A percentile compares a stretch with the other conserved stretches of the same genome.
These are phyloP conservation scores for Astrothelium macrocarpum DNA, from an alignment of 495 filamentous ascomycete species.

Conservation along the genomic window DNA sequence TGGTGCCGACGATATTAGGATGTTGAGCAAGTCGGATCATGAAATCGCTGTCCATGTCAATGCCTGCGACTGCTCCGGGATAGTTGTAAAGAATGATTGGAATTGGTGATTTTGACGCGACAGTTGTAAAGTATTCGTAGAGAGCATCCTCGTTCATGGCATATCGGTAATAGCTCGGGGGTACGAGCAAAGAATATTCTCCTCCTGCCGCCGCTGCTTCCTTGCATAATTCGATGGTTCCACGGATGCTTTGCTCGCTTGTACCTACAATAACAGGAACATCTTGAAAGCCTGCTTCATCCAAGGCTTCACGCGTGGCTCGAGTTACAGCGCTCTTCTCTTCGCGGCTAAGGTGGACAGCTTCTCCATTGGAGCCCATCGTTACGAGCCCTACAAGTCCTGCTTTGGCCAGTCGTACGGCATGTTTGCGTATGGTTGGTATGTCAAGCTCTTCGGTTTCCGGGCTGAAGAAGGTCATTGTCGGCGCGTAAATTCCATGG, in stretches of 20 bases:
- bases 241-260: slow-evolving; percentile 66
- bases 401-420: slow-evolving; percentile 67
- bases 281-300: slow-evolving; percentile 65
- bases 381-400: slow-evolving; percentile 77
- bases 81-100: slow-evolving; percentile 88
- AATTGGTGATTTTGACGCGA: slow-evolving; percentile 65
- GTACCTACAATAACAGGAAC: slow-evolving; percentile 75
- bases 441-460: slow-evolving; percentile 77
- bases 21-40: slow-evolving; percentile 72
- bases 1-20: slow-evolving; percentile 77
- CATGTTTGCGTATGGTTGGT: slow-evolving; percentile 66
- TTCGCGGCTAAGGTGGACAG: slow-evolving; percentile 65
- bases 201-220: slow-evolving; percentile 60
- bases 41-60: slow-evolving; percentile 86
- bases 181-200: slow-evolving; percentile 68
- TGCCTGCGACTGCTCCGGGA: slow-evolving; percentile 79
- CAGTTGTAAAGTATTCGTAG: slow-evolving; percentile 63
- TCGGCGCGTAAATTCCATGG: slow-evolving; percentile 80
- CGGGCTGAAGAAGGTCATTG: slow-evolving; percentile 82
- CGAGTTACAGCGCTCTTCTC: slow-evolving; percentile 68
- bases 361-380: slow-evolving; percentile 87
- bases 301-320: slow-evolving; percentile 72
- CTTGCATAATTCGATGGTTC: slow-evolving; percentile 64
- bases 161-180: slow-evolving; percentile 74
- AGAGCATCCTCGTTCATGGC: slow-evolving; percentile 70